Evolutionary conservation across 225 moss, liverwort and hornwort species (phyloP).

Genomic region (Takakia lepidozioides): DNA sequence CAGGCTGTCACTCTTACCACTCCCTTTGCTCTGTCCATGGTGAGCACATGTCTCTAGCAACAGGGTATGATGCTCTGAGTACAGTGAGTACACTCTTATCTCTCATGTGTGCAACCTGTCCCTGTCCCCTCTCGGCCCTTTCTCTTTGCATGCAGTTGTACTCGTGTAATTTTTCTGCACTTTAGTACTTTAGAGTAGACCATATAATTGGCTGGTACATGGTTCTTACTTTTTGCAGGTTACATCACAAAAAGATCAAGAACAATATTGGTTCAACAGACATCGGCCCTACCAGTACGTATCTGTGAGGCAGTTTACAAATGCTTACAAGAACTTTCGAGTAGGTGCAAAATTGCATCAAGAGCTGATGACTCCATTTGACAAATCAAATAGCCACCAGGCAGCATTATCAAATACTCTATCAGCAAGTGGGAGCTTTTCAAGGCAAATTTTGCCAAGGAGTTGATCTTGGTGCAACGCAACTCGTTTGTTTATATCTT

Average conservation of each 20-base stretch:
- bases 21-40: too few species aligned
- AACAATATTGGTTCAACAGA: constrained; percentile 58
- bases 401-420: constrained; percentile 38
- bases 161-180: too few species aligned
- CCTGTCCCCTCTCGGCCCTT: too few species aligned
- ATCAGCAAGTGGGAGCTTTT: constrained; percentile 59
- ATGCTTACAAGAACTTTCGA: constrained; percentile 43
- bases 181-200: too few species aligned
- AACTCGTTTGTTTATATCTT: constrained; percentile 52
- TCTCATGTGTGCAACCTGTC: too few species aligned
- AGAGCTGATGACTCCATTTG: constrained; percentile 28
- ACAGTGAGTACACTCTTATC: too few species aligned
- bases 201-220: too few species aligned
- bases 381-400: constrained; percentile 33
- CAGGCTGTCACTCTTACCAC: too few species aligned
- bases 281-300: constrained; percentile 35
- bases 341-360: constrained; percentile 32
- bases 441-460: constrained; percentile 50
- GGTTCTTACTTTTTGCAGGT: constrained; percentile 21
- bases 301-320: constrained; percentile 43
- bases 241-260: constrained; percentile 67
- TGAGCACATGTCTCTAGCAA: too few species aligned
- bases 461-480: constrained; percentile 49
- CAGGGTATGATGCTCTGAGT: too few species aligned
- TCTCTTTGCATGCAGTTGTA: too few species aligned